Evolutionary conservation across 1,284 basidiomycete genomes (phyloP), one percentile per base, ranked within the genome.

Genomic region (Sanghuangporus weigelae): DNA sequence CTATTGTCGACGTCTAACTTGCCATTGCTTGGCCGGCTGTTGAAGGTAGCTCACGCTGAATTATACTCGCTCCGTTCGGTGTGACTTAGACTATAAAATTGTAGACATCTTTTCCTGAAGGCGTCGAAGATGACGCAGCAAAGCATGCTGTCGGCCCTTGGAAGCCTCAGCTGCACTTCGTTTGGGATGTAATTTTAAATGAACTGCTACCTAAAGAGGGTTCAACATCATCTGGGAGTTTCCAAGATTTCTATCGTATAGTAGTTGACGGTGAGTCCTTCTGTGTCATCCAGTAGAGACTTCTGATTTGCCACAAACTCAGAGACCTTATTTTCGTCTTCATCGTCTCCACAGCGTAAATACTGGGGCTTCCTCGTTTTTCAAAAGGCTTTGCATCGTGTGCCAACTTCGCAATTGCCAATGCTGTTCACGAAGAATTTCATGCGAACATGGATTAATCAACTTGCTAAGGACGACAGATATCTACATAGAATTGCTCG

Each of bases 351-450:
- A 0, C 91, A 97, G 72, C 85, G 94, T 64, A 98, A 98, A 77
- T 95, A 90, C 71, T 97, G 93, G 92, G 96, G 96, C 38, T 98
- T 98, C 78, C 90, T 93, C 72, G 85, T 98, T 21, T 93, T 98
- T 74, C 86, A 90, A 70, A 90, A 86, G 67, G 87, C 93, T 0
- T 77, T 98, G 46, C 82, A 85, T 7, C 85, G 87, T 16, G 82
- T 95, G 21, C 79, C 82, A 7, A 76, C 84, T 19, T 74, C 82
- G 26, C 87, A 87, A 59, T 81, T 96, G 69, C 89, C 93, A 0
- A 87, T 93, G 80, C 80, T 98, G 19, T 97, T 98, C 76, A 96
- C 94, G 11, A 90, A 90, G 69, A 96, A 98, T 74, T 93, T 98
- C 71, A 96, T 98, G 92, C 89, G 95, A 50, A 90, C 90, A 46